phyloP scores from a whole-genome alignment of 331 rosid genomes.

The Prunus yedoensis region DNA sequence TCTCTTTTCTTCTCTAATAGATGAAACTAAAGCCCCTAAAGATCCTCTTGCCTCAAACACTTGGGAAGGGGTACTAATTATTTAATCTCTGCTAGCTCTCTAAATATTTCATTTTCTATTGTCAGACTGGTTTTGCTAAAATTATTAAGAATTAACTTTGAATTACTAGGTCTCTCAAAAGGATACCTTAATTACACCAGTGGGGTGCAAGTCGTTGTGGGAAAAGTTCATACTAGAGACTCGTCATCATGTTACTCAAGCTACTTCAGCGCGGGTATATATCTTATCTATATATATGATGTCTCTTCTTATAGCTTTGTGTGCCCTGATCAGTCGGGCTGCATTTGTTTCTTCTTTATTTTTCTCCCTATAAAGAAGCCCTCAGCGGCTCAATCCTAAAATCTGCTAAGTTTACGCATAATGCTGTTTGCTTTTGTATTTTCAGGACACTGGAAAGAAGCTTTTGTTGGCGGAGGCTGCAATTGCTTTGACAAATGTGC shows the following conservation, averaged over 20 bases:
- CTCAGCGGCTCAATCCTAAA: too few relatives aligned
- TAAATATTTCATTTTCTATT: not conserved
- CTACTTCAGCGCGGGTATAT: conserved; percentile 62
- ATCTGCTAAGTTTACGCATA: too few relatives aligned
- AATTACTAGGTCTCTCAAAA: conserved; percentile 51
- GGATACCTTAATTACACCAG: conserved; percentile 69
- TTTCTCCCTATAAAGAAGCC: too few relatives aligned
- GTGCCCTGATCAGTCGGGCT: too few relatives aligned
- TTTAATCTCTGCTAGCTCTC: conserved; percentile 20
- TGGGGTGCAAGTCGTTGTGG: conserved; percentile 87
- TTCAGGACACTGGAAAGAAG: too few relatives aligned
- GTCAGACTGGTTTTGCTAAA: conserved; percentile 4
- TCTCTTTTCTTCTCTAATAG: conserved; percentile 53
- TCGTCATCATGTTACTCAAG: conserved; percentile 17
- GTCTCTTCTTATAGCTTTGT: too few relatives aligned
- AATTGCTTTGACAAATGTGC: too few relatives aligned
- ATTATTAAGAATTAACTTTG: conserved; percentile 8
- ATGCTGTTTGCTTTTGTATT: too few relatives aligned
- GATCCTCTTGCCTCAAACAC: conserved; percentile 81
- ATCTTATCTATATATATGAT: too few relatives aligned
- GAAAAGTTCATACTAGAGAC: conserved; percentile 52
- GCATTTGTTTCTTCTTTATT: too few relatives aligned
- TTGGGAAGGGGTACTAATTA: conserved; percentile 77
- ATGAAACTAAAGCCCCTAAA: conserved; percentile 38
- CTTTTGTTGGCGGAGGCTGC: too few relatives aligned